Evolutionary conservation across 306 rosid genomes (phyloP).

Genomic region (Fragaria ananassa): DNA sequence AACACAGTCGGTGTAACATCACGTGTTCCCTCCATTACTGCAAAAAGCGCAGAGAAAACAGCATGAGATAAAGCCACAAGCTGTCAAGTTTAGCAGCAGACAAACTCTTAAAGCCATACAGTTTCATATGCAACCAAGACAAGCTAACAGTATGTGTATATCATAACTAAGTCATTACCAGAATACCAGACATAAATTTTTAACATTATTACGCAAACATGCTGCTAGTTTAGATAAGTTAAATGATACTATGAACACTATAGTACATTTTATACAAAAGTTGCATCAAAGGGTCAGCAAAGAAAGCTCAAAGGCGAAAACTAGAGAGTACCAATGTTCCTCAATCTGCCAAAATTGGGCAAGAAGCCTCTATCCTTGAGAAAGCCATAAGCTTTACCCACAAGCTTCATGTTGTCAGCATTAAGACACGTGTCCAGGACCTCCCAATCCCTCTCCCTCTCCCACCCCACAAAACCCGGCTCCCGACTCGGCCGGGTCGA

Average conservation of each 20-base stretch:
- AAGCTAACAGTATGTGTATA: not conserved
- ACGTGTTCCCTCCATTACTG: constrained; percentile 85
- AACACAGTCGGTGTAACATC: constrained; percentile 71
- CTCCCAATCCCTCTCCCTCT: constrained; percentile 94
- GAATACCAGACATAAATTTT: not conserved
- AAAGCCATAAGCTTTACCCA: constrained; percentile 69
- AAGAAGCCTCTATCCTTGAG: constrained; percentile 75
- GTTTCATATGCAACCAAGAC: not conserved
- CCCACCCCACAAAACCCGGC: constrained; percentile 51
- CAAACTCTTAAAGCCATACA: constrained; percentile 8
- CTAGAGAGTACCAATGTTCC: constrained; percentile 61
- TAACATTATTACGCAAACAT: too few relatives aligned
- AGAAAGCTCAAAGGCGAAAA: too few relatives aligned
- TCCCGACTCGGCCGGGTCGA: constrained; percentile 44
- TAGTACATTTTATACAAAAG: too few relatives aligned
- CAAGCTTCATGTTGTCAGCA: constrained; percentile 96
- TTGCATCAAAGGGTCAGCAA: too few relatives aligned
- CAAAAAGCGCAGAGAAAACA: constrained; percentile 14
- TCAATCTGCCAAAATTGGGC: constrained; percentile 84
- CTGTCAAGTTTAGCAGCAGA: not conserved
- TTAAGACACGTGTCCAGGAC: constrained; percentile 84
- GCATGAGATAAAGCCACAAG: not conserved
- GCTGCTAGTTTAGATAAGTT: not conserved
- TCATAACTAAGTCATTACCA: not conserved
- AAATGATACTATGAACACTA: not conserved